A percentile compares a stretch with the other conserved stretches of the same genome.
Conservation (phyloP, 805 yeast genomes). For the Candida insectorum region DNA sequence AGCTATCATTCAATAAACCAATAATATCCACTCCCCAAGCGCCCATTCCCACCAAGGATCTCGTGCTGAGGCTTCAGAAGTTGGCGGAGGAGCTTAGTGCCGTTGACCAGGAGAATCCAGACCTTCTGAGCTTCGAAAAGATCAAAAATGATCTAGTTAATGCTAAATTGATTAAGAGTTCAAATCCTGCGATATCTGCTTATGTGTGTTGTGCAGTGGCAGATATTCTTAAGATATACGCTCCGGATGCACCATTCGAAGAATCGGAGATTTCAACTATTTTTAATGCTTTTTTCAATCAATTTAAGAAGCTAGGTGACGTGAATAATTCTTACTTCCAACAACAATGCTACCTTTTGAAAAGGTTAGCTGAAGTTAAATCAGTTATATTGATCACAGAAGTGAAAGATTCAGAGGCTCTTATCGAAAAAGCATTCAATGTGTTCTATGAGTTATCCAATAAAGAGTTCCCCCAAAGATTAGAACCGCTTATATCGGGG, state of each 20-base stretch:
- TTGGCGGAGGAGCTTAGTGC: slow-evolving; percentile 63
- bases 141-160: slow-evolving; percentile 53
- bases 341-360: slow-evolving; percentile 63
- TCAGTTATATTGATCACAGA: slow-evolving; percentile 74
- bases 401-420: slow-evolving; percentile 55
- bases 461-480: slow-evolving; percentile 44
- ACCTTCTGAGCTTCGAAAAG: slow-evolving; percentile 36
- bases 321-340: slow-evolving; percentile 56
- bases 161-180: slow-evolving; percentile 55
- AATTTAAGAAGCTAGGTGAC: slow-evolving; percentile 54
- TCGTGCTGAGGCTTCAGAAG: slow-evolving; percentile 50
- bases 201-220: slow-evolving; percentile 69
- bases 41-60: slow-evolving; percentile 60
- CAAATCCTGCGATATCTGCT: slow-evolving; percentile 68
- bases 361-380: slow-evolving; percentile 70
- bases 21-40: slow-evolving; percentile 55
- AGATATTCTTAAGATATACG: slow-evolving; percentile 72
- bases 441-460: slow-evolving; percentile 55
- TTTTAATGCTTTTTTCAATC: slow-evolving; percentile 63
- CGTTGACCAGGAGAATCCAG: slow-evolving; percentile 47
- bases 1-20: slow-evolving; percentile 19
- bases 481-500: slow-evolving; percentile 64
- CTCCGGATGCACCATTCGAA: slow-evolving; percentile 88
- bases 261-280: slow-evolving; percentile 58
- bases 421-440: slow-evolving; percentile 56